Conservation (phyloP, 352 stramenopile species). For the Phytophthora vignae region DNA sequence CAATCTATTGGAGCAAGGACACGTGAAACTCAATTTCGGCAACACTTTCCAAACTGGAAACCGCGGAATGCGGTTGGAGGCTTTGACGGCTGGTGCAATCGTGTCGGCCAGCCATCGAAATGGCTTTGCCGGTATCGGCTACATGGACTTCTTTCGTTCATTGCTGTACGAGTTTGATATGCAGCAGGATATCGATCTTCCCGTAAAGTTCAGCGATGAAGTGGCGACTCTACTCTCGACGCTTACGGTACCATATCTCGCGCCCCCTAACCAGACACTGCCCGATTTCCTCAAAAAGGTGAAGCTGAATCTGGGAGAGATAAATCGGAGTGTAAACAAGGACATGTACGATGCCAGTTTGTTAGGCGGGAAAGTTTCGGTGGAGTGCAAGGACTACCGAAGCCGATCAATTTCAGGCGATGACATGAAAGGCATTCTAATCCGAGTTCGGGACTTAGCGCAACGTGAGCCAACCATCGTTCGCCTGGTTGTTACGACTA, state of each 20-base stretch:
- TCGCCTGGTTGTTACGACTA: conserved; percentile 1
- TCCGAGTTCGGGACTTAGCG: not conserved
- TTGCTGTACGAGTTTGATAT: conserved; percentile 8
- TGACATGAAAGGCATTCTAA: not conserved
- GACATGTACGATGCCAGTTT: conserved; percentile 6
- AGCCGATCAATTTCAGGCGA: not conserved
- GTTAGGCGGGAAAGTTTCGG: not conserved
- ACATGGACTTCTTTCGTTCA: not conserved
- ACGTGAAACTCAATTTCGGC: not conserved
- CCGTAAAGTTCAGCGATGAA: not conserved
- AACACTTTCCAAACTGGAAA: not conserved
- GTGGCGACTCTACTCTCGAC: not conserved
- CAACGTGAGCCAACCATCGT: not conserved
- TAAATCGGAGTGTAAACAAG: not conserved
- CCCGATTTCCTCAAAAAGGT: not conserved
- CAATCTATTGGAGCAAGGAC: not conserved
- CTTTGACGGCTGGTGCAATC: conserved; percentile 1
- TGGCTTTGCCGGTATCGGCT: conserved; percentile 4
- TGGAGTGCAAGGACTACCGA: conserved; percentile 12
- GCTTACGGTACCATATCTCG: conserved; percentile 4
- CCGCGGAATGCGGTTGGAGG: not conserved
- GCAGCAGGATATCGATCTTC: not conserved
- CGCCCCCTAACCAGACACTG: not conserved
- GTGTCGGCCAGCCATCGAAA: conserved; percentile 6
- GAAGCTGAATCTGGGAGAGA: conserved; percentile 1